Percentiles rank a stretch among this genome's conserved stretches.
Evolutionary conservation across 257 asterid genomes (phyloP).

Genomic region (Primulina tabacum): DNA sequence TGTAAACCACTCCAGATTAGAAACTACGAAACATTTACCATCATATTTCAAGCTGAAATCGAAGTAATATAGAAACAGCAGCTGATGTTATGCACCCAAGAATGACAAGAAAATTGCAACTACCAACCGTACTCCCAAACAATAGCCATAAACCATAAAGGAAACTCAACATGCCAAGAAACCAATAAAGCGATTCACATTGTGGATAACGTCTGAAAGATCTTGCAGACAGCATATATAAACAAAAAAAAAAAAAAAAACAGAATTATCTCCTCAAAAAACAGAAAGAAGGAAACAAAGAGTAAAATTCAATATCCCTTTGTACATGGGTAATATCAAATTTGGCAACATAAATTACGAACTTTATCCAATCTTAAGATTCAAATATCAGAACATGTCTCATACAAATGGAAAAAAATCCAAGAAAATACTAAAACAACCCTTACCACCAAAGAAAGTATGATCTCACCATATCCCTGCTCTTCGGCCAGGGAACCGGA

Average conservation of each 20-base stretch:
- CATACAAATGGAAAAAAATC: slow-evolving; percentile 1
- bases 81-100: background rate
- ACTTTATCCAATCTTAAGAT: background rate
- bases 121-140: background rate
- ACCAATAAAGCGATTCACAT: background rate
- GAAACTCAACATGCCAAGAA: background rate
- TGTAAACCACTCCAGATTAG: slow-evolving; percentile 8
- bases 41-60: slow-evolving; percentile 9
- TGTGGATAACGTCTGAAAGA: background rate
- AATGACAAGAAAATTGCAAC: background rate
- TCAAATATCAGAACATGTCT: background rate
- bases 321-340: too few relatives aligned
- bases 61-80: background rate
- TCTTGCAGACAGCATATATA: background rate
- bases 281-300: background rate
- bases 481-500: slow-evolving; percentile 93
- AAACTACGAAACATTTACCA: slow-evolving; percentile 9
- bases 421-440: slow-evolving; percentile 25
- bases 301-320: background rate
- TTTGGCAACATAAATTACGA: background rate
- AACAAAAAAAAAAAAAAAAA: background rate
- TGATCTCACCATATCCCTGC: slow-evolving; percentile 97
- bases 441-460: slow-evolving; percentile 60
- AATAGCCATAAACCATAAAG: background rate
- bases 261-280: background rate